A percentile compares a stretch with the other conserved stretches of the same genome.
Evolutionary conservation across 2,329 filamentous ascomycete species (phyloP).

Genomic region (Rhynchosporium agropyri): DNA sequence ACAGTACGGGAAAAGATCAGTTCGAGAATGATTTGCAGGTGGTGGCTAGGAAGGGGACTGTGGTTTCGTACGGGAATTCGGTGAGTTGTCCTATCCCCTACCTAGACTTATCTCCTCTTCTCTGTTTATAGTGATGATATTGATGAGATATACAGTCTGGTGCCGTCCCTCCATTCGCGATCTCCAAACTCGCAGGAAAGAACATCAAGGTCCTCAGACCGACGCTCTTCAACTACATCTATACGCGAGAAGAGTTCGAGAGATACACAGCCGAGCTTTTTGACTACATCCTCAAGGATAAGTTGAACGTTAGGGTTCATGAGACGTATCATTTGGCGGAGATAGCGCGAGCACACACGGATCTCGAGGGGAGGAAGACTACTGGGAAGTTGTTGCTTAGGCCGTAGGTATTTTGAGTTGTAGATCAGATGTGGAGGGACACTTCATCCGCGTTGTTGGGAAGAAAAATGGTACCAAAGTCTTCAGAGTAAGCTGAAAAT

Average conservation of each 20-base stretch:
- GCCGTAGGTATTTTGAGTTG: slow-evolving; percentile 47
- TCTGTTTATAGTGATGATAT: background rate
- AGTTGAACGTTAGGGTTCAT: slow-evolving; percentile 74
- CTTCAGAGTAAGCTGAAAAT: too few species aligned
- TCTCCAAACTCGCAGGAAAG: slow-evolving; percentile 65
- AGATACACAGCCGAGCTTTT: slow-evolving; percentile 74
- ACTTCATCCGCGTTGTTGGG: background rate
- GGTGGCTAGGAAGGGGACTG: slow-evolving; percentile 73
- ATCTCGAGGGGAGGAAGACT: slow-evolving; percentile 81
- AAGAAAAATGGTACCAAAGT: too few species aligned
- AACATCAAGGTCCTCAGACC: slow-evolving; percentile 79
- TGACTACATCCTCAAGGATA: slow-evolving; percentile 66
- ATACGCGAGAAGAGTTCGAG: slow-evolving; percentile 70
- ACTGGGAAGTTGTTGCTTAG: slow-evolving; percentile 81
- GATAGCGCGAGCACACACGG: slow-evolving; percentile 69
- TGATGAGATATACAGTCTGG: slow-evolving; percentile 53
- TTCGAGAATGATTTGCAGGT: slow-evolving; percentile 78
- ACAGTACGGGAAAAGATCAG: slow-evolving; percentile 82
- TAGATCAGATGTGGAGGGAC: background rate
- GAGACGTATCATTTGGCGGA: slow-evolving; percentile 77
- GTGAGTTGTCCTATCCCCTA: slow-evolving; percentile 47
- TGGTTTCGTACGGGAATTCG: slow-evolving; percentile 82
- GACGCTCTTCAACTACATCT: slow-evolving; percentile 70
- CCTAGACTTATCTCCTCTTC: background rate
- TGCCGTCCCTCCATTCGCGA: slow-evolving; percentile 68